Base-by-base conservation (phyloP, 176 grass and related monocot genomes). In the Hordeum marinum region DNA sequence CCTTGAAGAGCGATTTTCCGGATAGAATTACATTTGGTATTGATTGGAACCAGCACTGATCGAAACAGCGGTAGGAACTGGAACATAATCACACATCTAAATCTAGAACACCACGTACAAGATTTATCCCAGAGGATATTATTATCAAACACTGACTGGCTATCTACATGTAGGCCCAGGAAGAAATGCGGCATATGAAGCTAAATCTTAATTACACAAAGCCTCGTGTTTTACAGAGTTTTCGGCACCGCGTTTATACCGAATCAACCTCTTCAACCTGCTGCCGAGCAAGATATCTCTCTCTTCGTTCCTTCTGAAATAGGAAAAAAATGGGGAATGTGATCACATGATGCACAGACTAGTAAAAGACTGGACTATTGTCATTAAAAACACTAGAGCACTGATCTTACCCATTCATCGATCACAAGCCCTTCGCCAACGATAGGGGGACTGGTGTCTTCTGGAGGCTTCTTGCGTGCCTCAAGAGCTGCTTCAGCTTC, bases 381-480 rank as follows among this genome's bases (percentile, higher is more conserved):
- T 61, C 81, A 65, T 78, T 55, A 52, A 83, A 34, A 72, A 80
- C 60, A 48, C 72, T 8, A 54, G 39, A 68, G n/a, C 11, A 57
- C 4, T 45, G 9, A 74, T 83, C 86, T 92, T 98, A 98, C 96
- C 96, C 96, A 98, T 95, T 98, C 93, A 82, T 98, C 96, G 36
- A 98, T 98, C 24, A 98, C 93, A 54, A 98, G 91, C 55, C 96
- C 96, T 90, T 95, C 96, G 21, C 96, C 96, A 71, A 98, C 83
- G 55, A 98, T 86, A 31, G 68, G 83, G 41, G 87, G 89, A 24
- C 91, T 82, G 1, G 75, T 68, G 29, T 98, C 93, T 76, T 98
- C 91, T 7, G 91, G 93, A 84, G 91, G 93, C 82, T 95, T 98
- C 96, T 95, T 98, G 72, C 86, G 96, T 85, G 93, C 87, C 79